Conservation (phyloP, 805 yeast genomes). For the Teunomyces barrocoloradensis region DNA sequence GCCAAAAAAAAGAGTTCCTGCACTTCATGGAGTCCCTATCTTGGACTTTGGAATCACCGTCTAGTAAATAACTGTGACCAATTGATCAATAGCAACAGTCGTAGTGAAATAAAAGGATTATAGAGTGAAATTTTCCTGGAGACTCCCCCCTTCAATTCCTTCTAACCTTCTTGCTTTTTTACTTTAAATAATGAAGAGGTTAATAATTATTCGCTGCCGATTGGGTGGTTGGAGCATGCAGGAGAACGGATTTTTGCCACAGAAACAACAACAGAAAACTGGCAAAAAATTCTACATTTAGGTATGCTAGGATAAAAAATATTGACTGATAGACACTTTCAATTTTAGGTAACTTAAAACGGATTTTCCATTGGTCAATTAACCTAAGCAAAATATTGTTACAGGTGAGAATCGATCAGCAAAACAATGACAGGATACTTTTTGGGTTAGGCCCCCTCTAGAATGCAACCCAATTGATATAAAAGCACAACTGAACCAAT, state of each 20-base stretch:
- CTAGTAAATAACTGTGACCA: background rate
- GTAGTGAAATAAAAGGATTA: too few relatives aligned
- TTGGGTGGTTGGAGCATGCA: background rate
- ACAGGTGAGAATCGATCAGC: background rate
- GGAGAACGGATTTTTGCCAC: slow-evolving; percentile 1
- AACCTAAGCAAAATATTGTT: background rate
- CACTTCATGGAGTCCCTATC: background rate
- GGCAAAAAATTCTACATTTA: background rate
- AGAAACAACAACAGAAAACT: background rate
- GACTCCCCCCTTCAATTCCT: too few relatives aligned
- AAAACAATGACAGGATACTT: background rate
- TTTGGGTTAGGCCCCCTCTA: background rate
- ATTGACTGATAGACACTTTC: background rate
- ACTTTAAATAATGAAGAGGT: background rate
- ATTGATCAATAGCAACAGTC: too few relatives aligned
- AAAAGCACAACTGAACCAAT: too few relatives aligned
- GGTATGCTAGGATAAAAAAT: background rate
- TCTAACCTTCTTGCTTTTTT: too few relatives aligned
- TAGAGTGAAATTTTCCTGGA: too few relatives aligned
- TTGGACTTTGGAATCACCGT: background rate
- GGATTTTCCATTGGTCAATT: background rate
- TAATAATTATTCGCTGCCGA: background rate
- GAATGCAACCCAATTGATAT: background rate
- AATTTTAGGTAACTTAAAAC: background rate
- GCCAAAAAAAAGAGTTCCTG: background rate